Evolutionary conservation across 495 filamentous ascomycete genomes (phyloP), one percentile per base, ranked within the genome.

Genomic region (Astrothelium subdiscretum): DNA sequence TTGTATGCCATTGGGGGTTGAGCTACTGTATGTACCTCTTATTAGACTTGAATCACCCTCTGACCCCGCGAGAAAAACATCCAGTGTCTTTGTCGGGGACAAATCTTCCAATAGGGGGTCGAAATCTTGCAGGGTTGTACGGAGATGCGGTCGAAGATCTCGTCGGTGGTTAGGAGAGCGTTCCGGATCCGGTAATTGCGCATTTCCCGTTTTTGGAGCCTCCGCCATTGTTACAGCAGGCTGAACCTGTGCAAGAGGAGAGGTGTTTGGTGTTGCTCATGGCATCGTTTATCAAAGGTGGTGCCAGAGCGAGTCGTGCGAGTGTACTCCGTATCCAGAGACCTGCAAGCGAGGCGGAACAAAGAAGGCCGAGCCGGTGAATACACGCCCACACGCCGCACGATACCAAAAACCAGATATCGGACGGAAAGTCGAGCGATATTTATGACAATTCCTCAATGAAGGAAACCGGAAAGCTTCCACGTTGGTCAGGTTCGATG

Each of bases 11-110:
- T 35, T 35, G 2, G 24, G n/a, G 3, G 65, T 40, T 4, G 26
- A 20, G 20, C 43, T 48, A 22, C n/a, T 24, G 29, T 20, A 11
- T 29, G 22, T 20, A 29, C 24, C 6, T 29, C 24, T 29, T 10
- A 3, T 48, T 48, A n/a, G 8, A 29, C 24, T 11, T 32, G 29
- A 31, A 31, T 60, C 60, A 42, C 15, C 54, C 8, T 63, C 31
- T 38, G 61, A 57, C 20, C 60, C 66, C 27, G 66, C 44, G 18
- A 66, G 44, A 60, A 75, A 74, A 27, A 70, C 71, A 26, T 68
- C 66, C 18, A 75, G 62, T 24, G 71, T 73, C 12, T 67, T 66
- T 52, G 62, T 66, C 0, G 73, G 73, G 32, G 73, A 75, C 20
- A 75, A 60, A 42, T 73, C 68, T 32, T 72, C 70, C 2, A 73